Evolutionary conservation across 352 stramenopile species (phyloP).

Genomic region (Peronospora tabacina): DNA sequence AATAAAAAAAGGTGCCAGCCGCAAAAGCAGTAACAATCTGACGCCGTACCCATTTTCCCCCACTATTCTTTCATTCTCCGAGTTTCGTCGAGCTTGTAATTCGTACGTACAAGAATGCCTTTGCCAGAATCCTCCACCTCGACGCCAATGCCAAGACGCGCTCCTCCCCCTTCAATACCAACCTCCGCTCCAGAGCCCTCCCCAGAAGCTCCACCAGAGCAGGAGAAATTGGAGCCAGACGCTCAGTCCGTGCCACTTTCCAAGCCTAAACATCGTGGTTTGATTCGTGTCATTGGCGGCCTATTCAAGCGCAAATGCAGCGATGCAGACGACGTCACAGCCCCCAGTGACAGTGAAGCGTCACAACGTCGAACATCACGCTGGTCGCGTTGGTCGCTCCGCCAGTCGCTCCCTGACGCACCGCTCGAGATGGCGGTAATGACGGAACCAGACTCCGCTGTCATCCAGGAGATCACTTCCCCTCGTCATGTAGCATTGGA

Average conservation of each 20-base stretch:
- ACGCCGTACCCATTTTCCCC: constrained; percentile 17
- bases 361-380: constrained; percentile 32
- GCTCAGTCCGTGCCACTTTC: not conserved
- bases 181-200: constrained; percentile 2
- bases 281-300: constrained; percentile 43
- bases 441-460: constrained; percentile 1
- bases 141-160: not conserved
- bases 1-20: not conserved
- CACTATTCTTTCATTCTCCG: constrained; percentile 12
- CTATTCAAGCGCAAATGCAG: constrained; percentile 41
- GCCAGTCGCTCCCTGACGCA: constrained; percentile 21
- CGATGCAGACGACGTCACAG: constrained; percentile 14
- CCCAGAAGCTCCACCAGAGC: constrained; percentile 4
- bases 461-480: constrained; percentile 20
- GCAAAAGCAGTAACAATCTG: constrained; percentile 8
- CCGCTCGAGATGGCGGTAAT: constrained; percentile 12
- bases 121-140: constrained; percentile 4
- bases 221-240: not conserved
- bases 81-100: not conserved
- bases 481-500: not conserved
- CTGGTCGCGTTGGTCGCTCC: constrained; percentile 27
- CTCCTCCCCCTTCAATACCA: constrained; percentile 7
- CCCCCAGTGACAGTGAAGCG: constrained; percentile 22
- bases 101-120: constrained; percentile 9
- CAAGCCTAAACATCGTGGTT: constrained; percentile 25